phyloP scores from a whole-genome alignment of 2,329 filamentous ascomycete genomes.

The Xylaria arbuscula region DNA sequence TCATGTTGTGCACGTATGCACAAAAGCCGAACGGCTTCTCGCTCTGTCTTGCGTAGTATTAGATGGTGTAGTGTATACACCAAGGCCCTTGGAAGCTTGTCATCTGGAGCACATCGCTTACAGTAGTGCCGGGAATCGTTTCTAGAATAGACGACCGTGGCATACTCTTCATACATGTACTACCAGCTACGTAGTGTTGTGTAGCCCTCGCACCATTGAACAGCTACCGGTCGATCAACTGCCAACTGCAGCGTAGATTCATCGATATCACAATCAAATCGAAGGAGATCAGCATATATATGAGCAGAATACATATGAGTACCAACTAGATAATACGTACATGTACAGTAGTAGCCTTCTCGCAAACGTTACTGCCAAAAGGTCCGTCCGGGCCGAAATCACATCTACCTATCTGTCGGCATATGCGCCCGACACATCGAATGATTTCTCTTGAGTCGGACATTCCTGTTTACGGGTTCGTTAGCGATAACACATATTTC shows the following conservation, averaged over 20 bases:
- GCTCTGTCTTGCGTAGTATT: neutral
- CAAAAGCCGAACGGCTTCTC: constrained; percentile 21
- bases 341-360: no score
- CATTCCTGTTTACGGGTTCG: constrained; percentile 11
- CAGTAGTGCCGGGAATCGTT: constrained; percentile 6
- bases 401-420: constrained; percentile 18
- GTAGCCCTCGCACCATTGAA: constrained; percentile 7
- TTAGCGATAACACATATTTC: neutral
- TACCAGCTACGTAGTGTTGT: constrained; percentile 19
- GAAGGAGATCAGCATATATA: constrained; percentile 25
- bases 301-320: no score
- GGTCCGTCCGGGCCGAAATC: constrained; percentile 32
- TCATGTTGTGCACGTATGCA: constrained; percentile 22
- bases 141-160: constrained; percentile 6
- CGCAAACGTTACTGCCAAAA: constrained; percentile 22
- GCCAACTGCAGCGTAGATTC: constrained; percentile 5
- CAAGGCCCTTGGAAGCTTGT: neutral
- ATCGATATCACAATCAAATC: constrained; percentile 17
- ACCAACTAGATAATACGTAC: neutral
- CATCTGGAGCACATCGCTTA: constrained; percentile 11
- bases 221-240: constrained; percentile 31
- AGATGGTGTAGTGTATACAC: neutral
- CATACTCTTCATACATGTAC: neutral
- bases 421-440: constrained; percentile 17
- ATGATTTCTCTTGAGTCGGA: constrained; percentile 6